Evolutionary conservation across 2,329 filamentous ascomycete species (phyloP), one percentile per base, ranked within the genome.

Genomic region (Paraphaeosphaeria minitans): DNA sequence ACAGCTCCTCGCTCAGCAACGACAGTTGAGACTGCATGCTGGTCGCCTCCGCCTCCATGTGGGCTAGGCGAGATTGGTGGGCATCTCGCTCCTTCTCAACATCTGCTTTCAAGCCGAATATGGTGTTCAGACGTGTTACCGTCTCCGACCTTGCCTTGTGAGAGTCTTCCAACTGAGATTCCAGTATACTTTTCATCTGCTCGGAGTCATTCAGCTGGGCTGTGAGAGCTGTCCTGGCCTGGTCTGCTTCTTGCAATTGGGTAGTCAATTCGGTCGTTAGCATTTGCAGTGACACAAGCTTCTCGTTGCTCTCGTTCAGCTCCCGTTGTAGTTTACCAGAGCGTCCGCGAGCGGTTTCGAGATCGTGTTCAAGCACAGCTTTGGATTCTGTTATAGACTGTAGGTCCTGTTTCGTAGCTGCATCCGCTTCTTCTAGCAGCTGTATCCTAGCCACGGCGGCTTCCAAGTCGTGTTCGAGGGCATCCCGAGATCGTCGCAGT

Each of bases 31-130:
- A 56, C 39, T 64, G 50, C 21, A 67, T 57, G 41, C 55, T 53
- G 1, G 51, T 51, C 50, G 56, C 46, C 52, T 62, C 59, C 14
- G 55, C 58, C 27, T 65, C 62, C 37, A 58, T 52, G 24, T 50
- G 35, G 29, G 48, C 53, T n/a, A 65, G 53, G 33, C 48, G 57
- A 22, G 57, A 72, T 60, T 19, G 71, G 63, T 53, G 59, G 4
- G 63, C 37, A 49, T 69, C 64, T 8, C 73, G 62, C 35, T 69
- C 65, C n/a, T 54, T 62, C n/a, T 72, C 64, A 13, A 71, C 62
- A 29, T 60, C 63, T 10, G 57, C 61, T 48, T 64, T 68, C n/a
- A 61, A 57, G 22, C 51, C 56, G 3, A 61, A 24, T 6, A 67
- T 62, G 13, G 51, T 56, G 7, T 58, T 49, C 3, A 67, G 57